These are phyloP conservation scores for Tieghemiomyces parasiticus DNA, from an alignment of 192 early-diverging fungal species.

Conservation along the genomic window DNA sequence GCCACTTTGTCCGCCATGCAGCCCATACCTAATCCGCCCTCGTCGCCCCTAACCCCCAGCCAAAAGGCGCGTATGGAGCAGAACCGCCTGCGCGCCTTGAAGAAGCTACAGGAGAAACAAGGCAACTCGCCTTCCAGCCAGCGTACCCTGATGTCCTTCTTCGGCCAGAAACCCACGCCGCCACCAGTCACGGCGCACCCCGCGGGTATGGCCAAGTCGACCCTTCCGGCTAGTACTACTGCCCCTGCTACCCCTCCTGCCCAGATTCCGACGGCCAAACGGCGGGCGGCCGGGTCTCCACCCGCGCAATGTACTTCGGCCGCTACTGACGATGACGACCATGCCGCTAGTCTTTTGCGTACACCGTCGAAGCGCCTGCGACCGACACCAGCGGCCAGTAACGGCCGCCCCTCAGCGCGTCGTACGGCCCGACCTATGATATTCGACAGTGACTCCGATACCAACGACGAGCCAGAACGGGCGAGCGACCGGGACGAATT, in stretches of 20 bases:
- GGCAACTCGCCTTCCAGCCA: not conserved
- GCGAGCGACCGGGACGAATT: no score
- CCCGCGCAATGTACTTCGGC: not conserved
- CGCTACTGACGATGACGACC: not conserved
- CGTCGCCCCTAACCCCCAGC: not conserved
- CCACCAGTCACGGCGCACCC: not conserved
- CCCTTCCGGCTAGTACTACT: not conserved
- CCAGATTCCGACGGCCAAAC: not conserved
- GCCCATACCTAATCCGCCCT: no score
- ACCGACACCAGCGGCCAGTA: no score
- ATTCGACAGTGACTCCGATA: no score
- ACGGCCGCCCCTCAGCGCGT: no score
- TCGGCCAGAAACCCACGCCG: not conserved
- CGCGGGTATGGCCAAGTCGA: not conserved
- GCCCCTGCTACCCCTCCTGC: no score
- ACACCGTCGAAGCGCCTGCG: no score
- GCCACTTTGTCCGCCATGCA: no score
- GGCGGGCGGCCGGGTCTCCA: not conserved
- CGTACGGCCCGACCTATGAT: no score
- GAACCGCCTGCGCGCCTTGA: slow-evolving; percentile 7
- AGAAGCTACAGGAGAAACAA: not conserved
- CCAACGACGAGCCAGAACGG: no score
- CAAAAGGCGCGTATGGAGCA: slow-evolving; percentile 7
- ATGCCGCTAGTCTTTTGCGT: not conserved
- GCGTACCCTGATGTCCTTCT: slow-evolving; percentile 5